Evolutionary conservation across 2,329 filamentous ascomycete species (phyloP).

Genomic region (Camillea tinctor): DNA sequence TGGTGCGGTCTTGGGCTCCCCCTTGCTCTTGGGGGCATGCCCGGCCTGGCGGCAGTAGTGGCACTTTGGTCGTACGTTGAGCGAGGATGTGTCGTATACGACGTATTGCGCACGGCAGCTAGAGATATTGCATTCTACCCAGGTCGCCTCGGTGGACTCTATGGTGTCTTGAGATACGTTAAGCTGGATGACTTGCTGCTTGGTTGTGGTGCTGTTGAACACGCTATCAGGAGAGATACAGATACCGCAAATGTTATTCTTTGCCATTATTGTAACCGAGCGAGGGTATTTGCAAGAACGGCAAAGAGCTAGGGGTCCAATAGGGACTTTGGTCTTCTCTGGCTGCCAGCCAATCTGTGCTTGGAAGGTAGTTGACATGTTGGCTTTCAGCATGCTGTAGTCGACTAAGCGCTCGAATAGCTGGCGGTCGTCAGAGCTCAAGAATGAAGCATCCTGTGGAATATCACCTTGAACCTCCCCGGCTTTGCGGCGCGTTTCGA

Average conservation of each 20-base stretch:
- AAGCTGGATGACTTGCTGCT: constrained; percentile 19
- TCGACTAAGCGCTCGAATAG: constrained; percentile 45
- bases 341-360: constrained; percentile 46
- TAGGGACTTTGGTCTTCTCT: constrained; percentile 39
- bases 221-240: constrained; percentile 29
- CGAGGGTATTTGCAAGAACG: constrained; percentile 42
- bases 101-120: constrained; percentile 50
- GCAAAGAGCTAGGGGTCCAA: constrained; percentile 45
- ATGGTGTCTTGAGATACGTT: constrained; percentile 34
- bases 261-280: constrained; percentile 49
- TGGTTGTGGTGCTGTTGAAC: constrained; percentile 24
- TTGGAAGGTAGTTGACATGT: constrained; percentile 43
- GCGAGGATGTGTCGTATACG: constrained; percentile 41
- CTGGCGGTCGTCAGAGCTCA: constrained; percentile 36
- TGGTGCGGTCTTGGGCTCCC: constrained; percentile 31
- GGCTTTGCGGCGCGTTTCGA: constrained; percentile 27
- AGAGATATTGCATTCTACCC: constrained; percentile 47
- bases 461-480: constrained; percentile 15
- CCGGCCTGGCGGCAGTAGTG: constrained; percentile 43
- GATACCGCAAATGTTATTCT: constrained; percentile 39
- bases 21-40: neutral
- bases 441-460: constrained; percentile 22
- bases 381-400: constrained; percentile 46
- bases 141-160: constrained; percentile 35
- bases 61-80: constrained; percentile 48